Conservation (phyloP, 2,329 filamentous ascomycete genomes). For the Chalaropsis thielavioides region DNA sequence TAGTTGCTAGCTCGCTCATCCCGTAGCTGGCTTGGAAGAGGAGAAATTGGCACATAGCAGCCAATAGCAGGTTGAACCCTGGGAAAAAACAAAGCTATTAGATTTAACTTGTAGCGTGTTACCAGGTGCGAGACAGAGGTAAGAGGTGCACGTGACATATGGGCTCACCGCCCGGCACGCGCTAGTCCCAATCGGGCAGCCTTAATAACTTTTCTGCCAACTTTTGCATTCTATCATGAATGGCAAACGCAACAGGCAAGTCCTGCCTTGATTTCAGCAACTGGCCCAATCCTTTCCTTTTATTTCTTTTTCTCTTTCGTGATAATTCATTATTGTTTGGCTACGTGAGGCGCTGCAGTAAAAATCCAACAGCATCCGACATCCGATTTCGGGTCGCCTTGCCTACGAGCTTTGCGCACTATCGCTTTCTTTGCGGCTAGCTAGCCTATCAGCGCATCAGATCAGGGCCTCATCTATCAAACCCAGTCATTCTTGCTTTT, state of each 20-base stretch:
- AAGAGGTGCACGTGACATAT: not conserved
- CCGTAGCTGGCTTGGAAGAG: not conserved
- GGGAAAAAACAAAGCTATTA: not conserved
- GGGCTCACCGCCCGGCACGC: not conserved
- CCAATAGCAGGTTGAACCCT: not conserved
- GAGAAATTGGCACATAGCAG: not conserved
- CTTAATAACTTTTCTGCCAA: not conserved
- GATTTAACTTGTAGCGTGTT: not conserved
- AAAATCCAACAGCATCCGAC: not conserved
- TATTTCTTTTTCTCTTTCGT: not conserved
- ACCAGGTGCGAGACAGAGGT: not conserved
- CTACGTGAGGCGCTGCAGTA: not conserved
- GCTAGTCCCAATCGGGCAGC: not conserved
- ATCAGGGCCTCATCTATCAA: not conserved
- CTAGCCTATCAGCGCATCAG: not conserved
- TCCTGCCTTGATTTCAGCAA: not conserved
- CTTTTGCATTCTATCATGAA: not conserved
- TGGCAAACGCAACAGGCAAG: not conserved
- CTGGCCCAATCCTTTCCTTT: not conserved
- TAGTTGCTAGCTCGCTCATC: not conserved
- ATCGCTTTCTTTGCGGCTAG: not conserved
- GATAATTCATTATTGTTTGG: not conserved
- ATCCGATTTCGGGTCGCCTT: not conserved
- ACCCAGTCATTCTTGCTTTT: not conserved
- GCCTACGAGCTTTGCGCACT: not conserved